Base-by-base conservation (phyloP, 768 basidiomycete genomes). In the Leucocoprinus sp. region DNA sequence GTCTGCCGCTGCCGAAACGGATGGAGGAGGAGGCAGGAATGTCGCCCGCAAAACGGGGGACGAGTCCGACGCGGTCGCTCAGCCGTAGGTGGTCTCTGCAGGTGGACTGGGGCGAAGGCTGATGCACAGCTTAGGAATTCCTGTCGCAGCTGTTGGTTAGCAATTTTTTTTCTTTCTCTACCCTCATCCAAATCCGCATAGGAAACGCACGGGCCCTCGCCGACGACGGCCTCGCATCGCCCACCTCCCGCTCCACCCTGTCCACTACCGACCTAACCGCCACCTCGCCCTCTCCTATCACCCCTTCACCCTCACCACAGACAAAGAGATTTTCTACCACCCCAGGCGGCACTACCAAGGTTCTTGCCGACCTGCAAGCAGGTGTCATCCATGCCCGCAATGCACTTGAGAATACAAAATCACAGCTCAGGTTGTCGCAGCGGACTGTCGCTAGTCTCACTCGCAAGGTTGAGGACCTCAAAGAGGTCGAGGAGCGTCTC, bases 151-250 rank as follows among this genome's bases (percentile, higher is more conserved):
- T 51, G 86, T 87, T 58, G 85, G 85, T 85, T 54, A 60, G 82
- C 26, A 27, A 4, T 18, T 28, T 26, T 47, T 22, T 17, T 26
- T 26, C 28, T 29, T 23, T 12, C 35, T 28, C 19, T 12, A 24
- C 33, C 18, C 12, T 41, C 35, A 21, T 27, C 27, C 3, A 33
- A 8, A 46, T 50, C 45, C 50, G 54, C 54, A 48, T 62, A 90
- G 88, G 88, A 37, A 88, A 91, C 67, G 89, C 87, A 33, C 81
- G 86, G 36, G 82, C 82, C 21, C 67, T 92, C 53, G 83, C 89
- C 23, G 88, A 90, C 40, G 86, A 89, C 51, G 78, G 79, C 27
- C 64, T 31, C 11, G 31, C n/a, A 31, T 31, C 31, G n/a, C 38
- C 62, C 58, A 43, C 64, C 56, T n/a, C n/a, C n/a, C n/a, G n/a